Evolutionary conservation across 768 basidiomycete genomes (phyloP), one percentile per base, ranked within the genome.

Genomic region (Paxillus ammoniavirescens): DNA sequence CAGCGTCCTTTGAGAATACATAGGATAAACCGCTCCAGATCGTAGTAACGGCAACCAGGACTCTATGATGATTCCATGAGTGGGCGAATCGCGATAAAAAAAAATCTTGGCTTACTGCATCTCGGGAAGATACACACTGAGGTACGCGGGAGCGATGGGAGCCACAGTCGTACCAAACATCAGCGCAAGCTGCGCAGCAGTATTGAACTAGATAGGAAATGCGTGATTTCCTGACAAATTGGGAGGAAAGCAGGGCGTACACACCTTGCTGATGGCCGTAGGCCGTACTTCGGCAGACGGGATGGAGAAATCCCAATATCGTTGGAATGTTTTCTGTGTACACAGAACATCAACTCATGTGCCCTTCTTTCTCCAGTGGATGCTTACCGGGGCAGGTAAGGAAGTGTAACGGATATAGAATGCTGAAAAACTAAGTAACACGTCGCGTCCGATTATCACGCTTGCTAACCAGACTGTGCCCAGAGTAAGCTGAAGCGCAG

Each of bases 231-330:
- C 45, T 21, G 33, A 38, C 8, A 43, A 21, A 33, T 36, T 23
- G 13, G 12, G 30, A 23, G 38, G 61, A 31, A 40, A 31, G 45
- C 8, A 8, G 38, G 17, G 30, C 14, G 36, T 5, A 48, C 54
- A 40, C 38, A 89, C 91, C 77, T 96, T 98, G 77, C 93, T 96
- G 47, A 99, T 94, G n/a, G 71, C 72, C 10, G 97, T 98, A 0
- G 96, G 96, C 30, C 83, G 83, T 12, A 98, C 93, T 71, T 97
- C 95, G 1, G 93, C 96, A 1, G 94, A 96, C 2, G 97, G 93
- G 47, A 97, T 84, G 9, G 91, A 90, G 57, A 97, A 92, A 67
- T 98, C 91, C 91, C 95, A 99, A 72, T 98, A 99, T 33, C 97
- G 83, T 23, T 75, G 68, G 65, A 93, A 88, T 0, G 94, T 97